Conservation (phyloP, 495 filamentous ascomycete genomes). For the Talaromyces stipitatus region DNA sequence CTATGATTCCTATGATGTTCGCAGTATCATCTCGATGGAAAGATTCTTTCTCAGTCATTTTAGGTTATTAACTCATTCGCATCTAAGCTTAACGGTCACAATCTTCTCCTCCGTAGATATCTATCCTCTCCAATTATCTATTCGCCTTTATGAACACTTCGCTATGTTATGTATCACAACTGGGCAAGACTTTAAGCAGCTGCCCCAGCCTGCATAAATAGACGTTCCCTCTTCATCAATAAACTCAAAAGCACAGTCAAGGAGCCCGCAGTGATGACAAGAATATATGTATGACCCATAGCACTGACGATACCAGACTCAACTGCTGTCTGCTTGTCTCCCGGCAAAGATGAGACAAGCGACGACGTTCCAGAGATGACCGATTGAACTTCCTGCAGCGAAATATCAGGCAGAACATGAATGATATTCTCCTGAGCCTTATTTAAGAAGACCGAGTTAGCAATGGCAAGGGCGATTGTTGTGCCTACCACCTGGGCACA, state of each 20-base stretch:
- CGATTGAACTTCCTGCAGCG: not conserved
- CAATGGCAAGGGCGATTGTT: slow-evolving; percentile 43
- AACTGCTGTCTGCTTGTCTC: slow-evolving; percentile 20
- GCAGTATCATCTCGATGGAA: too few relatives aligned
- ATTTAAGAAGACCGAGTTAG: slow-evolving; percentile 36
- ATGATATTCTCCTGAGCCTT: not conserved
- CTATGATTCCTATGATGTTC: too few relatives aligned
- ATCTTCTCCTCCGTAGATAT: too few relatives aligned
- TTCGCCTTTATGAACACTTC: too few relatives aligned
- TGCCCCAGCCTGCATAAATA: not conserved
- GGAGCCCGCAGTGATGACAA: slow-evolving; percentile 41
- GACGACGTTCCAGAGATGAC: not conserved
- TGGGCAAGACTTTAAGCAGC: too few relatives aligned
- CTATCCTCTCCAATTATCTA: too few relatives aligned
- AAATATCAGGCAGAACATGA: not conserved
- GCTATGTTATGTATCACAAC: too few relatives aligned
- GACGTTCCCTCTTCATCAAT: slow-evolving; percentile 34
- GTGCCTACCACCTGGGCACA: slow-evolving; percentile 40
- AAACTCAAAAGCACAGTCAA: slow-evolving; percentile 35
- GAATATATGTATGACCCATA: slow-evolving; percentile 43
- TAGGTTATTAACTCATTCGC: too few relatives aligned
- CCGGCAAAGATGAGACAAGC: not conserved
- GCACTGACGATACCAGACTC: slow-evolving; percentile 42
- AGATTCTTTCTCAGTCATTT: too few relatives aligned
- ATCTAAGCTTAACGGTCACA: too few relatives aligned